Evolutionary conservation across 768 basidiomycete genomes (phyloP).

Genomic region (Phaeolepiota aurea): DNA sequence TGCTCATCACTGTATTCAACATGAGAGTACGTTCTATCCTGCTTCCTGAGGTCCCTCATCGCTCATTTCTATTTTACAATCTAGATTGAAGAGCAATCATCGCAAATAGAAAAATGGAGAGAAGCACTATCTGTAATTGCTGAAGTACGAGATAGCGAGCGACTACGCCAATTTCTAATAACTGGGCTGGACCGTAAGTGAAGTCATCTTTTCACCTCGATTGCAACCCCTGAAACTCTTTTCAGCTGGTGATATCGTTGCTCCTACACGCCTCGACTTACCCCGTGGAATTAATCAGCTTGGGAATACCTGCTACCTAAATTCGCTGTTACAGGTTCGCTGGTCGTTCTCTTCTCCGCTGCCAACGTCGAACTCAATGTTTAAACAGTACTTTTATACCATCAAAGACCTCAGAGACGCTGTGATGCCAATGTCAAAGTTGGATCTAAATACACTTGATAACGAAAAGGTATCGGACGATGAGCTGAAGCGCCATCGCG

Average conservation of each 20-base stretch:
- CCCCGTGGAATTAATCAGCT: conserved; percentile 85
- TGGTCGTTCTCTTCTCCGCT: conserved; percentile 4
- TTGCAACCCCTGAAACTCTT: conserved; percentile 3
- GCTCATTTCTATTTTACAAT: not conserved
- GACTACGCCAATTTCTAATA: conserved; percentile 54
- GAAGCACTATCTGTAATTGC: conserved; percentile 71
- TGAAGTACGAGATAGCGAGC: conserved; percentile 64
- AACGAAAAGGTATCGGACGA: conserved; percentile 75
- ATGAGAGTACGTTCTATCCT: conserved; percentile 47
- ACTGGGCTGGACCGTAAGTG: conserved; percentile 72
- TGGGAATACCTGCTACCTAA: conserved; percentile 84
- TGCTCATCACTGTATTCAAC: conserved; percentile 63
- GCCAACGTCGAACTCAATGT: conserved; percentile 2
- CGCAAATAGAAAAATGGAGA: conserved; percentile 59
- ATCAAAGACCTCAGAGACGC: conserved; percentile 82
- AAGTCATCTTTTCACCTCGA: not conserved
- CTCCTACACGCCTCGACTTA: conserved; percentile 50
- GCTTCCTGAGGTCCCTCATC: not conserved
- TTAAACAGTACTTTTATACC: conserved; percentile 87
- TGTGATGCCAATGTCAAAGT: conserved; percentile 50
- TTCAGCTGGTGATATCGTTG: conserved; percentile 57
- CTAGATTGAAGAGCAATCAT: conserved; percentile 66
- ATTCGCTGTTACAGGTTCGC: conserved; percentile 72
- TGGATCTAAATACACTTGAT: conserved; percentile 45
- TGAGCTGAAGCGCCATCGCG: conserved; percentile 74